phyloP scores from a whole-genome alignment of 2,329 filamentous ascomycete genomes.

The Catunica adiposa region DNA sequence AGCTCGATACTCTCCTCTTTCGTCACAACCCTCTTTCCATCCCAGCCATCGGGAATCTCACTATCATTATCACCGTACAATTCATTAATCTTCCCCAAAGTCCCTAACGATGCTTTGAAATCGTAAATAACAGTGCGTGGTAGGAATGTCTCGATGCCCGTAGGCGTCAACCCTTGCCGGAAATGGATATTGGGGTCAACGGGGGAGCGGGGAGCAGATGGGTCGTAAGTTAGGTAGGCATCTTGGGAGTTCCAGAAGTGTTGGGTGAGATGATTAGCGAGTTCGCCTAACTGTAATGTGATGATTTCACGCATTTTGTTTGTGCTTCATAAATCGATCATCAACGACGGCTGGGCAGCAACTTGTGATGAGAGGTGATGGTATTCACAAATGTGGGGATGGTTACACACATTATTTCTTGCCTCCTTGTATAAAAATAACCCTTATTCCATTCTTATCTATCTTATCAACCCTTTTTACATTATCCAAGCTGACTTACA shows the following conservation, averaged over 20 bases:
- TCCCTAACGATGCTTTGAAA: constrained; percentile 83
- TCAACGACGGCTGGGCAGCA: too few relatives aligned
- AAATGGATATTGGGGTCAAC: constrained; percentile 58
- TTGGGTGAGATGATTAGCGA: constrained; percentile 81
- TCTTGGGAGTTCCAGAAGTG: constrained; percentile 99
- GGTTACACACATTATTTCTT: not conserved
- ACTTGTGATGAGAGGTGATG: too few relatives aligned
- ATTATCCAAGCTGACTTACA: not conserved
- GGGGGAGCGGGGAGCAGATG: constrained; percentile 21
- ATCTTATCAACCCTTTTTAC: not conserved
- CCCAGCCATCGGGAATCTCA: not conserved
- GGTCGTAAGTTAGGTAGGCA: constrained; percentile 85
- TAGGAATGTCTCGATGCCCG: constrained; percentile 81
- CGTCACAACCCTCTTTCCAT: constrained; percentile 9
- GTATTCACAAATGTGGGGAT: too few relatives aligned
- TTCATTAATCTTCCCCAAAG: constrained; percentile 71
- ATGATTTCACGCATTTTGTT: constrained; percentile 48
- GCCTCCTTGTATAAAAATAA: not conserved
- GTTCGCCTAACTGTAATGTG: constrained; percentile 81
- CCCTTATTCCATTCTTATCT: not conserved
- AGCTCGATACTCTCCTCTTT: constrained; percentile 42
- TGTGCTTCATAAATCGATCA: not conserved
- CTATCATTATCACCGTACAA: constrained; percentile 38
- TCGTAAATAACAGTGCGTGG: constrained; percentile 89
- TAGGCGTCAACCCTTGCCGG: constrained; percentile 61